Evolutionary conservation across 345 rosid species (phyloP).

Genomic region (Salix purpurea): DNA sequence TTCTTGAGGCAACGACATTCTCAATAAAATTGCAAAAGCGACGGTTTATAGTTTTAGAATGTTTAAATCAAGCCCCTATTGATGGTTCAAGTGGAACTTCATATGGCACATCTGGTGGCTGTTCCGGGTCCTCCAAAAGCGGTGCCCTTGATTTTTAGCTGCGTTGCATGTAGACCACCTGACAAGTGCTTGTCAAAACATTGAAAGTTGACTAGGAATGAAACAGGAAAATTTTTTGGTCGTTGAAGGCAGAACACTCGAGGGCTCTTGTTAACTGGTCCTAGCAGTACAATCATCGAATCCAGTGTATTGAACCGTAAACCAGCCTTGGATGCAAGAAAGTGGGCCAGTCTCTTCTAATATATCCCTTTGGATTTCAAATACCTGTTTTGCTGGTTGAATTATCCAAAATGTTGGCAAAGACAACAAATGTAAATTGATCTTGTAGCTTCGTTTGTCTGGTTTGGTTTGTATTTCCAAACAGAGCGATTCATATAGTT

Average conservation of each 20-base stretch:
- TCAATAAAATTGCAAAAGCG: conserved; percentile 83
- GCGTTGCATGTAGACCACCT: neutral
- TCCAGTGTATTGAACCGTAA: neutral
- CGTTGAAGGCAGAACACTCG: neutral
- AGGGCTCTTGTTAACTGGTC: neutral
- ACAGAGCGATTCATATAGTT: neutral
- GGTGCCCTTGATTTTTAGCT: conserved; percentile 63
- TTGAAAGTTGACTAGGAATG: neutral
- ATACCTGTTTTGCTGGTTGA: neutral
- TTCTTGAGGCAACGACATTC: conserved; percentile 78
- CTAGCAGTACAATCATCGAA: neutral
- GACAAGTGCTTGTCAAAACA: neutral
- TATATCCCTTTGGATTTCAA: neutral
- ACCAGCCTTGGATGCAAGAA: neutral
- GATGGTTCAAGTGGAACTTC: conserved; percentile 87
- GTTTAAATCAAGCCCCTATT: conserved; percentile 90
- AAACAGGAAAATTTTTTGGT: neutral
- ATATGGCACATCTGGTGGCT: conserved; percentile 63
- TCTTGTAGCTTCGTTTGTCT: neutral
- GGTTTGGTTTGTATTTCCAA: neutral
- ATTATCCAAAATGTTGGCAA: neutral
- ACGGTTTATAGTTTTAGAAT: conserved; percentile 69
- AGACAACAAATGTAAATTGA: neutral
- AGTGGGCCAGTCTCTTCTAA: neutral
- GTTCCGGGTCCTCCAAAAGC: conserved; percentile 56